A percentile compares a stretch with the other conserved stretches of the same genome.
Conservation (phyloP, 2,329 filamentous ascomycete species). For the Colletotrichum salicis region DNA sequence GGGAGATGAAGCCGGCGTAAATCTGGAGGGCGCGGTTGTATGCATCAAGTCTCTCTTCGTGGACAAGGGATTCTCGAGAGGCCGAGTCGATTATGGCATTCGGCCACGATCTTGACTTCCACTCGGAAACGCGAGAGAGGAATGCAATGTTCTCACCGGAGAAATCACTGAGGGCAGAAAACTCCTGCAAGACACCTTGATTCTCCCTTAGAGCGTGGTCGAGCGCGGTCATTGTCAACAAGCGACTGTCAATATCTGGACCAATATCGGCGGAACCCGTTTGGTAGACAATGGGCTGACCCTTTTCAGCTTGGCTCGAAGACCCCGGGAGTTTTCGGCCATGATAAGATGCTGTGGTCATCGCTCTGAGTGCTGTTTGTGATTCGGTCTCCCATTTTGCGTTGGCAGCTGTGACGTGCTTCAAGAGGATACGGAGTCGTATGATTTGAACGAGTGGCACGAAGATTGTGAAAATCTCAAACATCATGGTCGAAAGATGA, state of each 20-base stretch:
- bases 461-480: conserved; percentile 66
- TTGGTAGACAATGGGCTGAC: conserved; percentile 41
- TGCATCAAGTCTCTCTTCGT: conserved; percentile 4
- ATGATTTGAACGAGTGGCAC: conserved; percentile 54
- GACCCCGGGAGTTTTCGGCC: conserved; percentile 36
- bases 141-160: conserved; percentile 70
- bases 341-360: conserved; percentile 31
- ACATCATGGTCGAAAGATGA: conserved; percentile 62
- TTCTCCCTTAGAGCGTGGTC: conserved; percentile 60
- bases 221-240: conserved; percentile 63
- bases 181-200: conserved; percentile 59
- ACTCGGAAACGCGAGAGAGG: conserved; percentile 58
- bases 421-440: conserved; percentile 38
- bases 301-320: conserved; percentile 43
- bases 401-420: conserved; percentile 41
- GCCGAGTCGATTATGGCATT: background rate
- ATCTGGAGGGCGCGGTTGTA: conserved; percentile 61
- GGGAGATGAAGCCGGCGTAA: conserved; percentile 59
- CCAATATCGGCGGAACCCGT: conserved; percentile 14
- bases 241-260: conserved; percentile 48
- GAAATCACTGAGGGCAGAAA: conserved; percentile 65
- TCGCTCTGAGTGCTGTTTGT: conserved; percentile 37
- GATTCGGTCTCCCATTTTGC: conserved; percentile 45
- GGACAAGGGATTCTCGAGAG: background rate
- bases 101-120: conserved; percentile 45